These are phyloP conservation scores for Phytophthora constricta DNA, from an alignment of 352 stramenopile genomes.

Conservation along the genomic window DNA sequence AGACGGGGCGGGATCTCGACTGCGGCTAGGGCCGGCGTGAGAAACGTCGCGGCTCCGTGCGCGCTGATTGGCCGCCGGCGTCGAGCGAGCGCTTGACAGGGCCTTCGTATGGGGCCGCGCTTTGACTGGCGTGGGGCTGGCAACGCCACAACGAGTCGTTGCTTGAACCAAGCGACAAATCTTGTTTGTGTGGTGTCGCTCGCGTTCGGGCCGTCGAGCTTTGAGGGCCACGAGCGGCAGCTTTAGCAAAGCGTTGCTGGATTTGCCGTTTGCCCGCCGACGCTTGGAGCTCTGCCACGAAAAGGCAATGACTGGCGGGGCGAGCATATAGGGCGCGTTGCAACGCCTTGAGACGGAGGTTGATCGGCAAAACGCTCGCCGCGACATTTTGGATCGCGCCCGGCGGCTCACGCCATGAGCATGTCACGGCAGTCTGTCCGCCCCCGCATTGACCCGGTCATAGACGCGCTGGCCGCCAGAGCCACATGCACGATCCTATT, in stretches of 20 bases:
- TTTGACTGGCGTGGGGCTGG: background rate
- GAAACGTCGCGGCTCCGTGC: background rate
- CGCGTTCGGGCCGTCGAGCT: background rate
- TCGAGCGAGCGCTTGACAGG: background rate
- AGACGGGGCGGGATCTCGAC: background rate
- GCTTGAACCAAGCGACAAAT: background rate
- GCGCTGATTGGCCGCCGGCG: background rate
- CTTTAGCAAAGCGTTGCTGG: too few relatives aligned
- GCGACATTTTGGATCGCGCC: conserved; percentile 19
- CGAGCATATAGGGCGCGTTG: too few relatives aligned
- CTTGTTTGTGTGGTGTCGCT: background rate
- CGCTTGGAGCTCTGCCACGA: too few relatives aligned
- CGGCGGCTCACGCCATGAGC: too few relatives aligned
- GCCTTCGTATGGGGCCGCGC: background rate
- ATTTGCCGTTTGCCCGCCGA: too few relatives aligned
- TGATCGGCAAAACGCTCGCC: too few relatives aligned
- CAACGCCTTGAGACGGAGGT: too few relatives aligned
- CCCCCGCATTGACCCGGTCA: conserved; percentile 1
- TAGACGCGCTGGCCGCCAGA: too few relatives aligned
- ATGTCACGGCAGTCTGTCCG: conserved; percentile 18
- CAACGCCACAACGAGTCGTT: background rate
- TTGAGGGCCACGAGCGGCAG: background rate
- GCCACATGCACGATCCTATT: background rate
- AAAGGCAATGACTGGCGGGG: too few relatives aligned
- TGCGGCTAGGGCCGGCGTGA: background rate